These are phyloP conservation scores for Pyrus bretschneideri DNA, from an alignment of 306 rosid species.

Conservation along the genomic window DNA sequence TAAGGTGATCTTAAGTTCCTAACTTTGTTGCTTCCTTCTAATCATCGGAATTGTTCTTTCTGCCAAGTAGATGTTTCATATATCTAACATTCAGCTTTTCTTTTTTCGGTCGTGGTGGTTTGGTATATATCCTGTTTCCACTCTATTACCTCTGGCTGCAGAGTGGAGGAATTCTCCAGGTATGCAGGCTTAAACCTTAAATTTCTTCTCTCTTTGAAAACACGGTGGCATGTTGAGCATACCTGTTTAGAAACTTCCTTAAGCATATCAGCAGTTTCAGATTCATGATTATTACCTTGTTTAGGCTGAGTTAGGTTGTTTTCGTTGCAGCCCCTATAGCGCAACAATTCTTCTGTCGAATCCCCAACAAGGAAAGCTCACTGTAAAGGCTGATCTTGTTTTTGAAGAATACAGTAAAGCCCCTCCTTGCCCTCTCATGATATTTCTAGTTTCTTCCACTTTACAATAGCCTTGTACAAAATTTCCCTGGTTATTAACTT, in stretches of 20 bases:
- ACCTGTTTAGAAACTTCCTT: not conserved
- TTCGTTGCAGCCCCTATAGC: conserved; percentile 73
- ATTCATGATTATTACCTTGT: not conserved
- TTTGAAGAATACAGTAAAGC: conserved; percentile 78
- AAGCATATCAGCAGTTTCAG: not conserved
- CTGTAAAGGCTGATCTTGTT: conserved; percentile 70
- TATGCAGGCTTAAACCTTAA: conserved; percentile 21
- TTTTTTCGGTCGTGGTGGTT: not conserved
- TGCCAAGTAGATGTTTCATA: not conserved
- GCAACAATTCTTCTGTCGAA: conserved; percentile 52
- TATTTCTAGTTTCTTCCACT: conserved; percentile 10
- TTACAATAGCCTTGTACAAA: conserved; percentile 1
- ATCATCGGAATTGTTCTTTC: conserved; percentile 7
- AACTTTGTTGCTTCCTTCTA: conserved; percentile 4
- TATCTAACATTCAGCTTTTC: not conserved
- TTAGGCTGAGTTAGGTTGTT: conserved; percentile 17
- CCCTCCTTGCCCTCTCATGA: not conserved
- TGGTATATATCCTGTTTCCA: not conserved
- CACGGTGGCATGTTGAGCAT: not conserved
- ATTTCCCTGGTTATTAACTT: not conserved
- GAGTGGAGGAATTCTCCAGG: conserved; percentile 94
- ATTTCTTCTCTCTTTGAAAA: not conserved
- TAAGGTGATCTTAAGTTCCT: conserved; percentile 50
- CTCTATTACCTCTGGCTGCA: conserved; percentile 35
- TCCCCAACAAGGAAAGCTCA: conserved; percentile 59